Evolutionary conservation across 2,329 filamentous ascomycete genomes (phyloP).

Genomic region (Aspergillus proliferans): DNA sequence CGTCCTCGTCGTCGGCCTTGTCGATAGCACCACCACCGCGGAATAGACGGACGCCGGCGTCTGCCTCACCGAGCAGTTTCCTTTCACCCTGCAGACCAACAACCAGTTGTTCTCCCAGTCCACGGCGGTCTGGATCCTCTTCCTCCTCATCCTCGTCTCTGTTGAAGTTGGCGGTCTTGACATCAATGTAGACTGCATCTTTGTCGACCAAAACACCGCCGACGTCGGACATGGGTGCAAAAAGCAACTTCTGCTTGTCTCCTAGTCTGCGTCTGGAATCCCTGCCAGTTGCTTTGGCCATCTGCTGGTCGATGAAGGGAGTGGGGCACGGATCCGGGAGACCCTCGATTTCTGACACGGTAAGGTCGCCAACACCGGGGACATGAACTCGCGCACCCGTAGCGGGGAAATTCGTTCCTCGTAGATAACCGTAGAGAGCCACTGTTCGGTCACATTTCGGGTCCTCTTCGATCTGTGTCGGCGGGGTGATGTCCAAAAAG

Average conservation of each 20-base stretch:
- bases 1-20: conserved; percentile 49
- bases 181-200: conserved; percentile 85
- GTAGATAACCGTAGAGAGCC: conserved; percentile 84
- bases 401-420: conserved; percentile 88
- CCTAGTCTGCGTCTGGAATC: conserved; percentile 72
- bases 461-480: conserved; percentile 82
- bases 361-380: conserved; percentile 84
- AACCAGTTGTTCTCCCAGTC: conserved; percentile 93
- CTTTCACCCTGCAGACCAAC: conserved; percentile 80
- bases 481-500: conserved; percentile 90
- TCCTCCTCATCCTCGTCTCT: conserved; percentile 57
- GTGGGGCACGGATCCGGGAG: conserved; percentile 94
- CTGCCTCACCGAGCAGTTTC: conserved; percentile 72
- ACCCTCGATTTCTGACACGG: conserved; percentile 74
- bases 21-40: conserved; percentile 64
- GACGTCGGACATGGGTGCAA: conserved; percentile 97
- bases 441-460: conserved; percentile 85
- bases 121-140: conserved; percentile 64
- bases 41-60: conserved; percentile 80
- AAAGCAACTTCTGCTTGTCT: conserved; percentile 93
- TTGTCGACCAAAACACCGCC: conserved; percentile 94
- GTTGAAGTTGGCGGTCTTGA: conserved; percentile 67
- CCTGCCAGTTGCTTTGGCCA: conserved; percentile 79
- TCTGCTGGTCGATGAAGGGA: conserved; percentile 78
- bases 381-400: conserved; percentile 83